These are phyloP conservation scores for Fomitopsis palustris DNA, from an alignment of 1,284 basidiomycete species.

Conservation along the genomic window DNA sequence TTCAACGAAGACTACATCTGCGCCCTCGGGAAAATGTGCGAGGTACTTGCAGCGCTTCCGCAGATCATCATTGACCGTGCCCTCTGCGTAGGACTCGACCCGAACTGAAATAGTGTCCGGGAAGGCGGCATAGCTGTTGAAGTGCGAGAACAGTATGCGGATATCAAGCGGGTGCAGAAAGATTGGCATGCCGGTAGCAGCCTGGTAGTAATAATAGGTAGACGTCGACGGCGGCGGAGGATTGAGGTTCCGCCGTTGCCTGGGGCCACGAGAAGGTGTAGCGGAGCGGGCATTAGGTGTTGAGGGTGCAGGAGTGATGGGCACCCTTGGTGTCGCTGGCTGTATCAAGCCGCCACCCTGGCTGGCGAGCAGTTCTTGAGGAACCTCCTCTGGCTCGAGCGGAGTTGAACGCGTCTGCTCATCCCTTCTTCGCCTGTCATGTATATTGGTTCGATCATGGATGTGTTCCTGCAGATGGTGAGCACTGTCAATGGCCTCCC, in stretches of 20 bases:
- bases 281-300: slow-evolving; percentile 15
- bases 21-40: slow-evolving; percentile 85
- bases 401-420: slow-evolving; percentile 19
- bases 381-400: slow-evolving; percentile 31
- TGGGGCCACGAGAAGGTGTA: slow-evolving; percentile 39
- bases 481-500: slow-evolving; percentile 58
- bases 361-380: slow-evolving; percentile 51
- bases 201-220: slow-evolving; percentile 95
- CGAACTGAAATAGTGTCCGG: slow-evolving; percentile 79
- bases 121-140: slow-evolving; percentile 79
- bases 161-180: slow-evolving; percentile 97
- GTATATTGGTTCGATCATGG: slow-evolving; percentile 30
- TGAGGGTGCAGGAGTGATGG: slow-evolving; percentile 17
- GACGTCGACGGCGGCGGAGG: slow-evolving; percentile 78
- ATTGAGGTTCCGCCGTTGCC: slow-evolving; percentile 72
- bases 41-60: slow-evolving; percentile 96
- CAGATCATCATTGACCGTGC: slow-evolving; percentile 86
- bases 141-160: slow-evolving; percentile 87
- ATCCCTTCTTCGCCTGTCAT: slow-evolving; percentile 37
- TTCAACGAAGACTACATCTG: slow-evolving; percentile 94
- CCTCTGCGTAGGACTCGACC: slow-evolving; percentile 76
- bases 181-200: slow-evolving; percentile 86
- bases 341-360: slow-evolving; percentile 29
- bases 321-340: slow-evolving; percentile 19
- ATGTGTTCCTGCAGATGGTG: slow-evolving; percentile 58